Conservation (phyloP, 2,329 filamentous ascomycete species). For the Blastomyces silverae region DNA sequence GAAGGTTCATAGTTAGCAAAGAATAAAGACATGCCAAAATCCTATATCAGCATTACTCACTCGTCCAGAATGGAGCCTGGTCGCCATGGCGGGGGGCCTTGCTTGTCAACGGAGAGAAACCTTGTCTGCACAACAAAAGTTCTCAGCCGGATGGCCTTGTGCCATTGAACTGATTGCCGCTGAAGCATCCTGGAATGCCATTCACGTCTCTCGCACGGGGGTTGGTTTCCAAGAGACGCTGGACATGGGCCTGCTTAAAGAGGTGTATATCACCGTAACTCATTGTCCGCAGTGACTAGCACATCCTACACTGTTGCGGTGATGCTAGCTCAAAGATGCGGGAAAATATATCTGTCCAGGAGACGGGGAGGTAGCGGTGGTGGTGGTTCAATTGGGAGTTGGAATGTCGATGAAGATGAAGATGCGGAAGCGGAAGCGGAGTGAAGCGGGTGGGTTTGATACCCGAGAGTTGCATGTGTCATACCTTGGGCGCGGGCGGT, state of each 20-base stretch:
- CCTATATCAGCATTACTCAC: constrained; percentile 35
- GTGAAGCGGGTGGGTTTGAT: neutral
- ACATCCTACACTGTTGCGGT: constrained; percentile 1
- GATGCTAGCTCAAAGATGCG: neutral
- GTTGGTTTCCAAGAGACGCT: constrained; percentile 7
- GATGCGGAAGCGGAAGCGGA: neutral
- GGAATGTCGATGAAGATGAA: neutral
- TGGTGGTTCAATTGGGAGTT: neutral
- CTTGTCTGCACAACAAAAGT: constrained; percentile 18
- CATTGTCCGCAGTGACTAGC: constrained; percentile 12
- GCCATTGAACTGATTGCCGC: constrained; percentile 32
- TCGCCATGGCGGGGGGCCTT: constrained; percentile 47
- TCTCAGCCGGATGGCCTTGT: constrained; percentile 26
- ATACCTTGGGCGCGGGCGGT: neutral
- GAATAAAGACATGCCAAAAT: neutral
- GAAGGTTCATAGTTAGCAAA: neutral
- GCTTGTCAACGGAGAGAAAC: constrained; percentile 26
- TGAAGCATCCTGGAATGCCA: constrained; percentile 34
- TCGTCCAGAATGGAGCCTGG: constrained; percentile 55
- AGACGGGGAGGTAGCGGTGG: neutral
- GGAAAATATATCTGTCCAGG: neutral
- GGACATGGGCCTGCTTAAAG: constrained; percentile 10
- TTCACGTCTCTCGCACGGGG: constrained; percentile 24
- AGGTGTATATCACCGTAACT: constrained; percentile 8
- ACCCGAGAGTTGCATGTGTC: constrained; percentile 8